Base-by-base conservation (phyloP, 768 basidiomycete genomes). In the Pisolithus microcarpus region DNA sequence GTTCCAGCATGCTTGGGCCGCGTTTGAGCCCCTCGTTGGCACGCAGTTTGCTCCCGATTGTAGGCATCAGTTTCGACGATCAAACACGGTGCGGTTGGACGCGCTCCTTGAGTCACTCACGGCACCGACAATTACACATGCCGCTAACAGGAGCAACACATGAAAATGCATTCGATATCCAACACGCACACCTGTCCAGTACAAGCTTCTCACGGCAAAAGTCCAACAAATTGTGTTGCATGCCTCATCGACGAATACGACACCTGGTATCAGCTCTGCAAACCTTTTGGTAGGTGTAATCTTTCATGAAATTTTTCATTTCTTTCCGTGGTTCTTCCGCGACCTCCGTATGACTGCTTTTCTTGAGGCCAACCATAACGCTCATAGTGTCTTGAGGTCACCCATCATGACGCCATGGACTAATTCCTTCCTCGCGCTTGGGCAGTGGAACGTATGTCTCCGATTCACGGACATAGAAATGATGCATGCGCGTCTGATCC, bases 231-330 rank as follows among this genome's bases (percentile, higher is more conserved):
- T 46, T 50, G 38, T 5, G 61, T 34, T 34, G 34, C 78, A 52
- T 60, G 95, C 94, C 81, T 99, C 96, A 65, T 98, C 95, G 55
- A 98, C 95, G 69, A 99, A 98, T 11, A 98, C 85, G 4, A 99
- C 95, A 4, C 96, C 96, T 7, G 95, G 96, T 2, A 99, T 87
- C 21, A 98, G 83, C 70, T 99, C 95, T 10, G 95, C 96, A 4
- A 98, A 92, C 26, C 95, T 95, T 66, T 30, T 98, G 94, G 62
- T 97, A 94, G 31, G 98, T 94, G 65, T 98, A 97, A 34, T 88
- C 81, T 69, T 96, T 89, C 37, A 98, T 95, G 28, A 97, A 89
- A 65, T 94, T 94, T 76, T 97, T 95, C 49, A 98, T 94, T 69
- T 99, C 94, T 55, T 84, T 76, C 51, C 95, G 76, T 46, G 98